Base-by-base conservation (phyloP, 257 asterid genomes). In the Jacaranda copaia region DNA sequence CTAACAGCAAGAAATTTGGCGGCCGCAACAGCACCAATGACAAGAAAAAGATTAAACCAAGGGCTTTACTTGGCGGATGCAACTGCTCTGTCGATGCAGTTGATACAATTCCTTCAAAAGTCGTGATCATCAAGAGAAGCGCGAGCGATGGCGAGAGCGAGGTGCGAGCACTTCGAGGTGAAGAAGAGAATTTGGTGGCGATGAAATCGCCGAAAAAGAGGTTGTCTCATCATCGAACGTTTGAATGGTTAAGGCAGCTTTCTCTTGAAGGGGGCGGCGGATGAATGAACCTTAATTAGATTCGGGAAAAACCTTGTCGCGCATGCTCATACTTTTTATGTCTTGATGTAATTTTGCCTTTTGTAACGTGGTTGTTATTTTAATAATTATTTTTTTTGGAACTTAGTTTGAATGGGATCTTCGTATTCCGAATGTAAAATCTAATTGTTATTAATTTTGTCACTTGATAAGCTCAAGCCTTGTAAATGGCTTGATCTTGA, bases 171-270 rank as follows among this genome's bases (percentile, higher is more conserved):
- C 38, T 46, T 14, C 48, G 25, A 12, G 60, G 2, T 4, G 75
- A 70, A 3, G 83, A 83, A 14, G 82, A 74, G 53, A 72, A 69
- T 56, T 20, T 69, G 40, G 39, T 6, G 42, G 61, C 36, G n/a
- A 49, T 15, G 68, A 70, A 64, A 75, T 68, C 73, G 75, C 60
- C 77, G 14, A 76, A 81, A 80, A 91, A 85, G 60, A 87, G 85
- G 25, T 5, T 68, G 86, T 89, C 94, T 14, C 86, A 87, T 72
- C 81, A 63, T 79, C 88, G 96, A 45, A 91, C 97, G 73, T 89
- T 84, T 80, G 93, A 91, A 82, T 91, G 97, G 95, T 38, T 91
- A 71, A 89, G 79, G 82, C 92, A 89, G 77, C 94, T 91, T 77
- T 89, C 94, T 0, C 75, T 89, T 9, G 90, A 87, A 69, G 77